These are phyloP conservation scores for Podospora comata DNA, from an alignment of 495 filamentous ascomycete species.

Conservation along the genomic window DNA sequence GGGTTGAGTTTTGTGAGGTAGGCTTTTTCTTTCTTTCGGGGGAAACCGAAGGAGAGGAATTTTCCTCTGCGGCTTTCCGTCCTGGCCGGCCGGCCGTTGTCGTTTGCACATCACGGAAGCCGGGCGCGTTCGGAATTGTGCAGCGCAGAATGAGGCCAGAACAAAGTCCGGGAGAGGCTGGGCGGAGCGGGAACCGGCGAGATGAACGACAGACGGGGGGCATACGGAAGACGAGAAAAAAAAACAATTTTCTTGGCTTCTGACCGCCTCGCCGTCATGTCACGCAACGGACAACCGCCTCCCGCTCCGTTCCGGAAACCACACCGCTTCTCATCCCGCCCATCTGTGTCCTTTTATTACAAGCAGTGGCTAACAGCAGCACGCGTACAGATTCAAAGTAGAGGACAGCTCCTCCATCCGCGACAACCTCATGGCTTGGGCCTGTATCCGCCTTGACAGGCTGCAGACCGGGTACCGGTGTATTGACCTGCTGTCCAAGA, in stretches of 20 bases:
- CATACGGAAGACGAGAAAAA: background rate
- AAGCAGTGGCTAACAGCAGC: slow-evolving; percentile 12
- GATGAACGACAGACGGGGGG: background rate
- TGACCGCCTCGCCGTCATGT: background rate
- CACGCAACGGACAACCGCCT: background rate
- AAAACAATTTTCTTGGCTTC: background rate
- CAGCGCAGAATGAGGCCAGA: background rate
- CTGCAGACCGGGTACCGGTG: slow-evolving; percentile 73
- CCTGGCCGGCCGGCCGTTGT: background rate
- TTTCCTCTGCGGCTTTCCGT: background rate
- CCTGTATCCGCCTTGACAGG: slow-evolving; percentile 83
- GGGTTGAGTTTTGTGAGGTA: slow-evolving; percentile 50
- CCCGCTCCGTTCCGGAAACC: background rate
- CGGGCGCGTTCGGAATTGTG: background rate
- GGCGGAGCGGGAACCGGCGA: background rate
- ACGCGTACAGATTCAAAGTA: slow-evolving; percentile 66
- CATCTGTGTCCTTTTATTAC: background rate
- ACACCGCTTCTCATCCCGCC: background rate
- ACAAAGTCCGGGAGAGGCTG: background rate
- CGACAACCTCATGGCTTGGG: slow-evolving; percentile 74
- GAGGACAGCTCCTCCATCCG: slow-evolving; percentile 56
- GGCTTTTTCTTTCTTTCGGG: background rate
- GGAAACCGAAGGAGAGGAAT: background rate
- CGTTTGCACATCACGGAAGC: background rate
- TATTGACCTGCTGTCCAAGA: slow-evolving; percentile 62